These are phyloP conservation scores for Amanita exitialis DNA, from an alignment of 768 basidiomycete genomes.

Conservation along the genomic window DNA sequence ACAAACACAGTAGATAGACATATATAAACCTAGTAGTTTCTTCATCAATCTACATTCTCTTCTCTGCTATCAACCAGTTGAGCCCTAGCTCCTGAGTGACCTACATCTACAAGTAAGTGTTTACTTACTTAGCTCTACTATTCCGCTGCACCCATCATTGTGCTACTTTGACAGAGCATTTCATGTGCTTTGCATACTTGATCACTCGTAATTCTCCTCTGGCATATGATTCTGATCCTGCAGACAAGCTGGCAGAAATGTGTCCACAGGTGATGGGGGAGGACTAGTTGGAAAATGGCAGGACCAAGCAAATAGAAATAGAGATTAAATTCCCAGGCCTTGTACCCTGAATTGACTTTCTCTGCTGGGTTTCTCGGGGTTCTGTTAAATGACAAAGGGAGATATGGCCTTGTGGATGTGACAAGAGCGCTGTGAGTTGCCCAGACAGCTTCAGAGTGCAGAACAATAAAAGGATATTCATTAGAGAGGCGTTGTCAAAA, in stretches of 20 bases:
- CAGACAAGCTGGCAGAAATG: slow-evolving; percentile 17
- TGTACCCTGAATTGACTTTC: slow-evolving; percentile 21
- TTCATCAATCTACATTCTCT: too few species aligned
- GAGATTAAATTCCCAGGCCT: slow-evolving; percentile 18
- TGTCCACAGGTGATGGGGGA: too few species aligned
- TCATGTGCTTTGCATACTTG: slow-evolving; percentile 13
- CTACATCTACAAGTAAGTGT: too few species aligned
- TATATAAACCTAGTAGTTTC: too few species aligned
- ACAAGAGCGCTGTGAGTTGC: slow-evolving; percentile 6
- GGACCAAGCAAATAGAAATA: slow-evolving; percentile 20
- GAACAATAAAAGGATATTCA: neutral
- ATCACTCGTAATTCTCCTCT: slow-evolving; percentile 9
- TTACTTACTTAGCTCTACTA: too few species aligned
- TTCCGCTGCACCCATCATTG: too few species aligned
- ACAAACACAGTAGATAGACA: too few species aligned
- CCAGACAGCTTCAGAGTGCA: neutral
- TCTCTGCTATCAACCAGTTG: too few species aligned
- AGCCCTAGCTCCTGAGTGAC: too few species aligned
- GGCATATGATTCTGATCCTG: slow-evolving; percentile 14
- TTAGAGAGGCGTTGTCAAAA: neutral
- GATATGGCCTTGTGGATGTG: neutral
- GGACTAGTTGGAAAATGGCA: slow-evolving; percentile 13
- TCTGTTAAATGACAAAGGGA: slow-evolving; percentile 15
- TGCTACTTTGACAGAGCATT: too few species aligned
- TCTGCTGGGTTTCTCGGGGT: slow-evolving; percentile 21